These are phyloP conservation scores for Entomortierella beljakovae DNA, from an alignment of 192 early-diverging fungal species.

Conservation along the genomic window DNA sequence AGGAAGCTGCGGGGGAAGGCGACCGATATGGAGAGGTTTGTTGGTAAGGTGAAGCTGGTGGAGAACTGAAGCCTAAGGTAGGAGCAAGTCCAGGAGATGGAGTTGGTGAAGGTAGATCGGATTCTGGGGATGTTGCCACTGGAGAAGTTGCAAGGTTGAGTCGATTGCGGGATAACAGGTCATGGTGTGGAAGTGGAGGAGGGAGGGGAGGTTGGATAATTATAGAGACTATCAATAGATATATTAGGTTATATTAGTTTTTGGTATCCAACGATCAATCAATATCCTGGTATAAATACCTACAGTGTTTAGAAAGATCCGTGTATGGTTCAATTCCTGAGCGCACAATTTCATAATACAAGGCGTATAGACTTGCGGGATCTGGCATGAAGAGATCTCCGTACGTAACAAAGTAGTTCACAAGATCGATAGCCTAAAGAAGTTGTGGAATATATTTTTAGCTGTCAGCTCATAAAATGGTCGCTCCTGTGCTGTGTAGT, in stretches of 20 bases:
- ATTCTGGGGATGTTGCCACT: conserved; percentile 18
- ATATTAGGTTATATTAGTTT: background rate
- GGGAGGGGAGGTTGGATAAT: conserved; percentile 29
- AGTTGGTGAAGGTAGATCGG: conserved; percentile 21
- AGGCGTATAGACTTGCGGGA: conserved; percentile 59
- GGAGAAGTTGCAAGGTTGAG: conserved; percentile 35
- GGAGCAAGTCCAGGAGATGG: conserved; percentile 20
- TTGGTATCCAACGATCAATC: background rate
- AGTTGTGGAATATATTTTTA: background rate
- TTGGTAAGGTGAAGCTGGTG: conserved; percentile 26
- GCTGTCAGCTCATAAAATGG: too few relatives aligned
- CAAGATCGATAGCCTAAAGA: conserved; percentile 52
- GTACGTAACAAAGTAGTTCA: conserved; percentile 61
- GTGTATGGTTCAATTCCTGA: conserved; percentile 40
- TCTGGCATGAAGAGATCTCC: conserved; percentile 65
- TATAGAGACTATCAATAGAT: conserved; percentile 36
- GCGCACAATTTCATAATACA: conserved; percentile 68
- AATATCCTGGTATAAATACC: background rate
- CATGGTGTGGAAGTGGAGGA: conserved; percentile 43
- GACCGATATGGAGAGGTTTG: conserved; percentile 3
- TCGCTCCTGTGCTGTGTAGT: too few relatives aligned
- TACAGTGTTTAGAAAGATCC: conserved; percentile 49
- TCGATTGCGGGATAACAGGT: conserved; percentile 44
- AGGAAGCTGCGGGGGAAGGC: conserved; percentile 5
- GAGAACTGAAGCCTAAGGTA: conserved; percentile 17